These are phyloP conservation scores for Yamadazyma oceani DNA, from an alignment of 1,139 yeast species.

Conservation along the genomic window DNA sequence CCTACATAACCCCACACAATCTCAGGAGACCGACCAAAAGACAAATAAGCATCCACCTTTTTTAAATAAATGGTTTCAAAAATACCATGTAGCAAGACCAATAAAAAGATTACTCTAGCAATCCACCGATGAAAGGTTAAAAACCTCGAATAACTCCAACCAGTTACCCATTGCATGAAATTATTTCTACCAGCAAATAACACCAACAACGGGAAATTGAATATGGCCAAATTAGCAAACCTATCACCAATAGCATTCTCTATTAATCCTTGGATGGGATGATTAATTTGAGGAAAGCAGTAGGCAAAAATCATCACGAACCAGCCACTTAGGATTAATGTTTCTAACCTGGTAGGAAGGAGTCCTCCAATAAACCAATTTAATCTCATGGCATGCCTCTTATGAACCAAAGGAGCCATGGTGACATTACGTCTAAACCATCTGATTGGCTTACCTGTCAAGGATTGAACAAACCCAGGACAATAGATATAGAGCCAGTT, in stretches of 20 bases:
- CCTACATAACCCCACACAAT: slow-evolving; percentile 26
- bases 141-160: slow-evolving; percentile 22
- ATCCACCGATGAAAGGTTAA: slow-evolving; percentile 24
- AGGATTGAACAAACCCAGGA: slow-evolving; percentile 13
- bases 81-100: slow-evolving; percentile 21
- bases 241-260: slow-evolving; percentile 16
- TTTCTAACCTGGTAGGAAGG: slow-evolving; percentile 20
- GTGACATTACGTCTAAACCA: slow-evolving; percentile 11
- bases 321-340: slow-evolving; percentile 14
- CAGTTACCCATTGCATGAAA: slow-evolving; percentile 26
- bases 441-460: slow-evolving; percentile 11
- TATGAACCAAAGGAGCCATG: slow-evolving; percentile 23
- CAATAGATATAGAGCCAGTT: slow-evolving; percentile 21
- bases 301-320: slow-evolving; percentile 12
- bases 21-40: slow-evolving; percentile 52
- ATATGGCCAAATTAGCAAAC: slow-evolving; percentile 23
- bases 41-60: slow-evolving; percentile 28
- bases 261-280: slow-evolving; percentile 13
- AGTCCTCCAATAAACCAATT: slow-evolving; percentile 7
- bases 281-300: slow-evolving; percentile 14
- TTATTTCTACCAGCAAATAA: slow-evolving; percentile 28
- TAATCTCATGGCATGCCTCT: slow-evolving; percentile 9
- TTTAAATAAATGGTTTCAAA: slow-evolving; percentile 18
- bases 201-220: slow-evolving; percentile 22
- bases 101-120: slow-evolving; percentile 18